Evolutionary conservation across 1,139 yeast species (phyloP).

Genomic region (Meyerozyma elateridarum): DNA sequence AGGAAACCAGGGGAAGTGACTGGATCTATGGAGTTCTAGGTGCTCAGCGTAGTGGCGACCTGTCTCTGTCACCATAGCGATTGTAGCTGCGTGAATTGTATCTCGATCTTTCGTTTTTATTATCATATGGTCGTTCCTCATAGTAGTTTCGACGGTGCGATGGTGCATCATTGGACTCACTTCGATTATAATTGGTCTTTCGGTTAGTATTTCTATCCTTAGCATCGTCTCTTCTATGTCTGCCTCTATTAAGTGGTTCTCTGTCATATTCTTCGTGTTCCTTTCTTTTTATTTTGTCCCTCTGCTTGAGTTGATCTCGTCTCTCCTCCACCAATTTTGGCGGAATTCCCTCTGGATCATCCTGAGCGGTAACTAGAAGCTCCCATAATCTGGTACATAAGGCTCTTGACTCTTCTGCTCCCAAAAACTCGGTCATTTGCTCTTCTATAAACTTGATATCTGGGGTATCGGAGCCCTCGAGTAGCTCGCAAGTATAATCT

Average conservation of each 20-base stretch:
- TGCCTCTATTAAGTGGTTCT: too few species aligned
- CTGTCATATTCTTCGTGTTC: not conserved
- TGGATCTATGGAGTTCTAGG: too few species aligned
- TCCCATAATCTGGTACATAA: slow-evolving; percentile 12
- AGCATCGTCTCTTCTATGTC: not conserved
- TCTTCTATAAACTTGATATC: slow-evolving; percentile 8
- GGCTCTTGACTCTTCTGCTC: slow-evolving; percentile 8
- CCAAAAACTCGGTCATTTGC: slow-evolving; percentile 12
- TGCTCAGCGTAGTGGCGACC: slow-evolving; percentile 6
- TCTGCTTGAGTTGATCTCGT: too few species aligned
- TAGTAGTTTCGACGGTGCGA: slow-evolving; percentile 2
- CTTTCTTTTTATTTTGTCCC: not conserved
- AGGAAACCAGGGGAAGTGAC: too few species aligned
- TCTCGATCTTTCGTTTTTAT: slow-evolving; percentile 7
- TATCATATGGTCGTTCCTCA: slow-evolving; percentile 3
- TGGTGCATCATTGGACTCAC: slow-evolving; percentile 12
- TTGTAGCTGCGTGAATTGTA: slow-evolving; percentile 3
- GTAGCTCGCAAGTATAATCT: slow-evolving; percentile 11
- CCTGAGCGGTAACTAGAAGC: too few species aligned
- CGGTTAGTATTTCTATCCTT: not conserved
- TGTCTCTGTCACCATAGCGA: slow-evolving; percentile 5
- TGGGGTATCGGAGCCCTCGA: slow-evolving; percentile 9
- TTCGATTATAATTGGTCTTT: slow-evolving; percentile 25
- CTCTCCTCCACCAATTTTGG: too few species aligned
- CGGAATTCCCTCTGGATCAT: too few species aligned